phyloP scores from a whole-genome alignment of 768 basidiomycete genomes.

The Gymnopilus junonius region DNA sequence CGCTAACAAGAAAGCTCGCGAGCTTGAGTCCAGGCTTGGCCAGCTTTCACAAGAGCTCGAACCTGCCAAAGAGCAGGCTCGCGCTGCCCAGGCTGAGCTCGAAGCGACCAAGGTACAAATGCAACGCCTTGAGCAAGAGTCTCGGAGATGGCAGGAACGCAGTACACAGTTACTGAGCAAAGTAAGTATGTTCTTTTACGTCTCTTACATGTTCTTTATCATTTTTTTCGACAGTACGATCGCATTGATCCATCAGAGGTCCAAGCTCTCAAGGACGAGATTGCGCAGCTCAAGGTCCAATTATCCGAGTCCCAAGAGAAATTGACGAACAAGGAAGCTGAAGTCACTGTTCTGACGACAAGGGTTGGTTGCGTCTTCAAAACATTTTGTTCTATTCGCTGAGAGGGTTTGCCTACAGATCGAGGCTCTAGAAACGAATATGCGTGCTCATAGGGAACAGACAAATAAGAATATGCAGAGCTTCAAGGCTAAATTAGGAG shows the following conservation, averaged over 20 bases:
- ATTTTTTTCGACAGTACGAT: constrained; percentile 62
- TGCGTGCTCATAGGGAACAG: constrained; percentile 42
- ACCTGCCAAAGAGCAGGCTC: constrained; percentile 74
- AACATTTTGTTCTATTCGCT: background rate
- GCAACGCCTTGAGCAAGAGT: constrained; percentile 74
- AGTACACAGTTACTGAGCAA: constrained; percentile 82
- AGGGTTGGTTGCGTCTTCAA: constrained; percentile 18
- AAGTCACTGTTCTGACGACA: constrained; percentile 17
- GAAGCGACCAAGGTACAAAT: constrained; percentile 71
- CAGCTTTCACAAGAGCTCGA: constrained; percentile 65
- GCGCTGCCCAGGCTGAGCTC: constrained; percentile 72
- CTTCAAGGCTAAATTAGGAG: constrained; percentile 36
- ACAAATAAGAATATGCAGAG: constrained; percentile 30
- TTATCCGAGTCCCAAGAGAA: constrained; percentile 14
- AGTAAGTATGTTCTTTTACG: constrained; percentile 39
- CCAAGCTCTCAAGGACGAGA: constrained; percentile 77
- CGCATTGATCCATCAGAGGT: constrained; percentile 88
- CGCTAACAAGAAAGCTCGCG: constrained; percentile 68
- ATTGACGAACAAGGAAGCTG: constrained; percentile 24
- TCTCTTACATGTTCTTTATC: constrained; percentile 2
- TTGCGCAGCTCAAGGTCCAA: constrained; percentile 35
- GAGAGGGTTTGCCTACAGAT: constrained; percentile 33
- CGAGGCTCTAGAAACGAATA: constrained; percentile 44
- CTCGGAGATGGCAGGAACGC: constrained; percentile 82
- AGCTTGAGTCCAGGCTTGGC: constrained; percentile 68